Percentiles rank a stretch among this genome's conserved stretches.
These are phyloP conservation scores for Chernovozyma sophiae-reginae DNA, from an alignment of 1,139 yeast species.

Conservation along the genomic window DNA sequence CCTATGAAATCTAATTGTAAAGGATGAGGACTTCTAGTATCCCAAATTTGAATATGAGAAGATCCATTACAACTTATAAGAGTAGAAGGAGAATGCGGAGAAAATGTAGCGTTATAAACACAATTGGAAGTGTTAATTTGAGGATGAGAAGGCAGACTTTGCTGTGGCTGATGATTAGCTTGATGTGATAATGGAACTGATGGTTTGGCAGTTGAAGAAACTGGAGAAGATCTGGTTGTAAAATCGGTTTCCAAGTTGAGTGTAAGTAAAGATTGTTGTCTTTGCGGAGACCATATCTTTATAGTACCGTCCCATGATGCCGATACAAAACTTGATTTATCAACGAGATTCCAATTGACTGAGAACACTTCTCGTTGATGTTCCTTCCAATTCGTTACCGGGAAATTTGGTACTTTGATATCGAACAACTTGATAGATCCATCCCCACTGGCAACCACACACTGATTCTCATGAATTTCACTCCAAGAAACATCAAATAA, in stretches of 20 bases:
- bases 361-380: constrained; percentile 86
- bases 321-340: constrained; percentile 66
- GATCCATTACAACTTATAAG: constrained; percentile 77
- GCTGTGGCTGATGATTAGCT: constrained; percentile 20
- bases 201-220: constrained; percentile 21
- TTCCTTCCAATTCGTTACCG: constrained; percentile 73
- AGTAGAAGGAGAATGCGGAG: constrained; percentile 78
- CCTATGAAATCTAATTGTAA: constrained; percentile 61
- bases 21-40: constrained; percentile 64
- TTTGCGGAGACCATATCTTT: constrained; percentile 65
- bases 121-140: constrained; percentile 42
- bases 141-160: constrained; percentile 3
- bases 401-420: constrained; percentile 59
- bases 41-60: constrained; percentile 79
- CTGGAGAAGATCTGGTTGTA: constrained; percentile 22
- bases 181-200: constrained; percentile 29
- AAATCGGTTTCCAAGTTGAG: constrained; percentile 34
- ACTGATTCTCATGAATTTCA: constrained; percentile 83
- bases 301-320: constrained; percentile 93
- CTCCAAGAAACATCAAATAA: constrained; percentile 88
- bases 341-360: constrained; percentile 82
- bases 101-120: constrained; percentile 74
- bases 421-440: constrained; percentile 85
- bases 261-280: constrained; percentile 59
- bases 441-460: constrained; percentile 82